Percentiles rank a stretch among this genome's conserved stretches.
phyloP scores from a whole-genome alignment of 1,139 yeast species.

The Geotrichum candidum region DNA sequence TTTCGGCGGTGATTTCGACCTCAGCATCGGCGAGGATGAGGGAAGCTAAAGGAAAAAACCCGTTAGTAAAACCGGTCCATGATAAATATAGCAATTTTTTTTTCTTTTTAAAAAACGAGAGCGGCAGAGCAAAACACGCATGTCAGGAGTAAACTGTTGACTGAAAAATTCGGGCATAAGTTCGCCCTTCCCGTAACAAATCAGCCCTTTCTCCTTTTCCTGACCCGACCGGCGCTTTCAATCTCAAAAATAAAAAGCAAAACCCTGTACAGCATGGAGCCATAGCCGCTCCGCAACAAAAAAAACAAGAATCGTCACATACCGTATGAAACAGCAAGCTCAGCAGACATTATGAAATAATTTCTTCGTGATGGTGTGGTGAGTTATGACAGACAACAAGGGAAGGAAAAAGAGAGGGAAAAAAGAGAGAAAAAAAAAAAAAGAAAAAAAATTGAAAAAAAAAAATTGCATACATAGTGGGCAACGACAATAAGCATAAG shows the following conservation, averaged over 20 bases:
- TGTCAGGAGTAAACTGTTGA: not conserved
- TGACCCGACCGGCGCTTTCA: not conserved
- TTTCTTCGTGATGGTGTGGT: not conserved
- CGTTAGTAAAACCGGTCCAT: not conserved
- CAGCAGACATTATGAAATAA: slow-evolving; percentile 13
- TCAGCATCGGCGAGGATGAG: slow-evolving; percentile 97
- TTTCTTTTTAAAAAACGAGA: not conserved
- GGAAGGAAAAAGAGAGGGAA: not conserved
- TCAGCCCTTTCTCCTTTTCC: not conserved
- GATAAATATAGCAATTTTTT: not conserved
- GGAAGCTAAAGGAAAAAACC: slow-evolving; percentile 51
- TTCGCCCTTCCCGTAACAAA: not conserved
- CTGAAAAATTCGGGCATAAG: not conserved
- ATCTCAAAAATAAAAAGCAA: not conserved
- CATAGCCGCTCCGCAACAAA: not conserved
- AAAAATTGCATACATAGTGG: not conserved
- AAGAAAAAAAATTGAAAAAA: not conserved
- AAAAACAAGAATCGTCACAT: not conserved
- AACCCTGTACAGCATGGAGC: not conserved
- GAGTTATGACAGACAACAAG: not conserved
- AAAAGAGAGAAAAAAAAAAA: not conserved
- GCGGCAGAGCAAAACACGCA: not conserved
- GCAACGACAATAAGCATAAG: not conserved
- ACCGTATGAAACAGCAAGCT: slow-evolving; percentile 19
- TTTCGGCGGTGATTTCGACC: slow-evolving; percentile 89